These are phyloP conservation scores for Chaetomium tenue DNA, from an alignment of 495 filamentous ascomycete genomes.

Conservation along the genomic window DNA sequence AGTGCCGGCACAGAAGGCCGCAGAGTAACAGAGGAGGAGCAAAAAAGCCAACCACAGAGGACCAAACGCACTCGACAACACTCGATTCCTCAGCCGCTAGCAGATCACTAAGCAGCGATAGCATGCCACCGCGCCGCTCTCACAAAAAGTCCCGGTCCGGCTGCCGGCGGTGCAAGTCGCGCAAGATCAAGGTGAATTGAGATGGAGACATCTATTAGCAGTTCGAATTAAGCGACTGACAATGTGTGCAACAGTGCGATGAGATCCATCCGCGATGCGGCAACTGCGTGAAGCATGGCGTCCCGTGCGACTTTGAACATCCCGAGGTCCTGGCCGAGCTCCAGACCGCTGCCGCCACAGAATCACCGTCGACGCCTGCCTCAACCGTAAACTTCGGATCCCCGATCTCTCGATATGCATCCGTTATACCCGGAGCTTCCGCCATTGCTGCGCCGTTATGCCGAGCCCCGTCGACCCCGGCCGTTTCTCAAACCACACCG, in stretches of 20 bases:
- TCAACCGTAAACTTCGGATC: conserved; percentile 35
- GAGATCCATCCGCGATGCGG: conserved; percentile 61
- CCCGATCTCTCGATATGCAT: conserved; percentile 29
- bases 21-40: conserved; percentile 2
- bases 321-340: conserved; percentile 42
- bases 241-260: conserved; percentile 50
- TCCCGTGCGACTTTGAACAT: conserved; percentile 59
- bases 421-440: conserved; percentile 27
- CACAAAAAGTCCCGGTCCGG: conserved; percentile 64
- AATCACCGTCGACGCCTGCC: conserved; percentile 29
- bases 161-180: conserved; percentile 59
- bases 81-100: not conserved
- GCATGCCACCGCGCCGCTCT: conserved; percentile 57
- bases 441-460: conserved; percentile 35
- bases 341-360: conserved; percentile 24
- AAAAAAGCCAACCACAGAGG: not conserved
- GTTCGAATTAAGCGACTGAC: not conserved
- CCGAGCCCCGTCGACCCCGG: conserved; percentile 39
- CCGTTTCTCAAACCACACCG: conserved; percentile 38
- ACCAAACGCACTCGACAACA: not conserved
- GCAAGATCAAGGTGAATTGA: conserved; percentile 59
- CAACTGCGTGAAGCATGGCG: conserved; percentile 63
- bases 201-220: not conserved
- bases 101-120: conserved; percentile 11
- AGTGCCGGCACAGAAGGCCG: conserved; percentile 30